A percentile compares a stretch with the other conserved stretches of the same genome.
phyloP scores from a whole-genome alignment of 306 rosid species.

The Vigna mungo region DNA sequence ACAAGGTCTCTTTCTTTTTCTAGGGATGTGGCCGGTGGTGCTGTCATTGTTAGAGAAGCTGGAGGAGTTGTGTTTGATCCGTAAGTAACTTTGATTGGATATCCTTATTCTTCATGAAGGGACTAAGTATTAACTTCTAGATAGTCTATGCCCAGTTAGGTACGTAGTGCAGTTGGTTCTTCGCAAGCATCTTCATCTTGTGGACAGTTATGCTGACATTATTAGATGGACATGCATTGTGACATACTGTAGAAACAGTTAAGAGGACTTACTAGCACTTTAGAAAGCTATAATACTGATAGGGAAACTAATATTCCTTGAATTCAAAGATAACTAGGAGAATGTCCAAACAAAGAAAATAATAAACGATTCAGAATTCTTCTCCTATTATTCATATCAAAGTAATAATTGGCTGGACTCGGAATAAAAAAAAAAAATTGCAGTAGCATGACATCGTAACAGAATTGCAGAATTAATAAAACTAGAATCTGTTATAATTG shows the following conservation, averaged over 20 bases:
- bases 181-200: constrained; percentile 43
- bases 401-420: not conserved
- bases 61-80: constrained; percentile 95
- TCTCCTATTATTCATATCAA: not conserved
- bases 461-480: not conserved
- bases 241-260: constrained; percentile 20
- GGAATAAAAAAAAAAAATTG: not conserved
- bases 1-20: constrained; percentile 35
- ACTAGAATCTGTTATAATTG: not conserved
- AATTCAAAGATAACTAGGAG: too few species aligned
- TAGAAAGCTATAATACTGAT: constrained; percentile 16
- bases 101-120: constrained; percentile 38
- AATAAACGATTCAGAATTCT: not conserved
- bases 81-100: constrained; percentile 64
- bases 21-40: constrained; percentile 99
- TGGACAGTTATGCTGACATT: constrained; percentile 17
- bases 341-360: not conserved
- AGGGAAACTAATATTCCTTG: not conserved
- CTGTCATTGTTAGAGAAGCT: constrained; percentile 93
- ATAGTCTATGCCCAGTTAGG: constrained; percentile 43
- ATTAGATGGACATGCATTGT: constrained; percentile 40
- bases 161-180: constrained; percentile 38
- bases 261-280: constrained; percentile 33
- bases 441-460: too few species aligned
- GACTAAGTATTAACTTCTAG: constrained; percentile 41